Conservation (phyloP, 768 basidiomycete genomes). For the Mycena amicta region DNA sequence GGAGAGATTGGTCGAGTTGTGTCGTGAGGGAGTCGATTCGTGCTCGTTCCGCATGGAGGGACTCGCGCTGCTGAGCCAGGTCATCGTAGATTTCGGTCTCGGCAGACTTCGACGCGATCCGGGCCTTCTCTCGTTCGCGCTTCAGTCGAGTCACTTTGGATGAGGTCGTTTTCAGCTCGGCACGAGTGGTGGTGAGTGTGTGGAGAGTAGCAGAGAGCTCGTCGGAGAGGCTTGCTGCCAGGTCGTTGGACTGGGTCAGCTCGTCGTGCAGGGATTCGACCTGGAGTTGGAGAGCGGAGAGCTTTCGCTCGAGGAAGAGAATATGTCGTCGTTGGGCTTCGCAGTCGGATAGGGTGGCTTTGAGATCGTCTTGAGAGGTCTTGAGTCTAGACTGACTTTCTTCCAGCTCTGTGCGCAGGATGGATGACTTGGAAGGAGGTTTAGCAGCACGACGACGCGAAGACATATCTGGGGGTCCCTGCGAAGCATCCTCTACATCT, state of each 20-base stretch:
- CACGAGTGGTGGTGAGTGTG: background rate
- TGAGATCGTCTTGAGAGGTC: background rate
- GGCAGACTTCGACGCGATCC: background rate
- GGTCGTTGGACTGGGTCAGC: too few relatives aligned
- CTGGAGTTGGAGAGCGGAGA: background rate
- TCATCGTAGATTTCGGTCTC: background rate
- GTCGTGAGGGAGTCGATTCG: background rate
- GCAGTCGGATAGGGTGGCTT: background rate
- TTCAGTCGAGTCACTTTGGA: background rate
- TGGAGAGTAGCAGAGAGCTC: background rate
- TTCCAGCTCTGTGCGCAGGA: background rate
- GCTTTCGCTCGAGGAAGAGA: background rate
- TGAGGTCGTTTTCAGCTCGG: background rate
- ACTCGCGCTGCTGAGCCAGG: background rate
- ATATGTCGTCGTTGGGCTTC: background rate
- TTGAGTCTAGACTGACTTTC: background rate
- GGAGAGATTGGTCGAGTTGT: background rate
- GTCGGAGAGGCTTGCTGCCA: too few relatives aligned
- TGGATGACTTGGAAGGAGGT: background rate
- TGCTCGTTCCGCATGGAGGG: background rate
- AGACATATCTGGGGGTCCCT: background rate
- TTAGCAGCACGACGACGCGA: background rate
- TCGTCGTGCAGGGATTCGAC: background rate
- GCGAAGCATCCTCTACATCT: background rate
- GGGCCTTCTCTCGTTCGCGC: background rate